Percentiles rank a stretch among this genome's conserved stretches.
These are phyloP conservation scores for Ramaria sp. DNA, from an alignment of 768 basidiomycete genomes.

Conservation along the genomic window DNA sequence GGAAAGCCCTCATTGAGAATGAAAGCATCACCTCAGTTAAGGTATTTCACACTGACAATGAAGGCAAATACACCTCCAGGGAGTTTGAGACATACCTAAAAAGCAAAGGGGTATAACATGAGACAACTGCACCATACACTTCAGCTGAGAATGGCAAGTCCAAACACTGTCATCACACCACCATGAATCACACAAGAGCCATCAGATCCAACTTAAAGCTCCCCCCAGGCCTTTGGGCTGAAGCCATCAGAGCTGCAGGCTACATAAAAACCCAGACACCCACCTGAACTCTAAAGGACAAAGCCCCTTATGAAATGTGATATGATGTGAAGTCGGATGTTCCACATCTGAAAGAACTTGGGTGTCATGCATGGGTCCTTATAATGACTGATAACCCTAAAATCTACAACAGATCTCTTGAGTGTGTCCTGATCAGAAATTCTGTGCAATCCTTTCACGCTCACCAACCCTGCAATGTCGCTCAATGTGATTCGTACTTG, in stretches of 20 bases:
- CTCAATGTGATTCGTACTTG: too few species aligned
- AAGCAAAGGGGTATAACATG: slow-evolving; percentile 15
- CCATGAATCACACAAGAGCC: slow-evolving; percentile 20
- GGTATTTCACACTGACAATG: slow-evolving; percentile 15
- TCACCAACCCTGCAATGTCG: too few species aligned
- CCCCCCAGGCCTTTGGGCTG: slow-evolving; percentile 23
- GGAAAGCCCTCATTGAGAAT: slow-evolving; percentile 15
- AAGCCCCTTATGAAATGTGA: neutral
- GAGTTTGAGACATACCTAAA: slow-evolving; percentile 14
- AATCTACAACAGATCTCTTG: neutral
- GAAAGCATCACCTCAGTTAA: slow-evolving; percentile 14
- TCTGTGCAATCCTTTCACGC: too few species aligned
- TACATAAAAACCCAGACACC: slow-evolving; percentile 15
- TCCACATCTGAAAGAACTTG: neutral
- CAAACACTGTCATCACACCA: slow-evolving; percentile 26
- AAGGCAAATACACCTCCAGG: slow-evolving; percentile 19
- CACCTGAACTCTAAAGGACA: neutral
- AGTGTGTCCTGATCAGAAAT: too few species aligned
- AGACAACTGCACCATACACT: slow-evolving; percentile 22
- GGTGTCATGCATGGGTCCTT: neutral
- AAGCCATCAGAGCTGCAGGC: slow-evolving; percentile 21
- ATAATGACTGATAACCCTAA: neutral
- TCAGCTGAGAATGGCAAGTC: slow-evolving; percentile 28
- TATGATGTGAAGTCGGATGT: neutral
- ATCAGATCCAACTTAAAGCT: slow-evolving; percentile 19